Percentiles rank a stretch among this genome's conserved stretches.
phyloP scores from a whole-genome alignment of 306 rosid species.

The Quercus berberidifolia region DNA sequence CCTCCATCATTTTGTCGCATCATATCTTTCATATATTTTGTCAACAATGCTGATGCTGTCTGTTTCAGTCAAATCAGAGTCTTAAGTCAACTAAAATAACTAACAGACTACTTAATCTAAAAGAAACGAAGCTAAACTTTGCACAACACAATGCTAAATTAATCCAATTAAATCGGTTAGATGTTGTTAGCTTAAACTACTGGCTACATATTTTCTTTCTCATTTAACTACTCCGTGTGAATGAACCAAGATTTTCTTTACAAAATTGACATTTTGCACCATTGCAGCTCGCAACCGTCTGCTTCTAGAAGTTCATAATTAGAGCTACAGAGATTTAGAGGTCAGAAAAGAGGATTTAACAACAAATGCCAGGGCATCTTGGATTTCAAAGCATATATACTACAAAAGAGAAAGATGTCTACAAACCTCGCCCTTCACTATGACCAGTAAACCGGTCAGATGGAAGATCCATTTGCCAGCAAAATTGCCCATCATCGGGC shows the following conservation, averaged over 20 bases:
- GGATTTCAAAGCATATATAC: slow-evolving; percentile 44
- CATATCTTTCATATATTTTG: background rate
- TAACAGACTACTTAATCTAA: background rate
- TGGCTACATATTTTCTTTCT: background rate
- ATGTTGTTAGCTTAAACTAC: slow-evolving; percentile 7
- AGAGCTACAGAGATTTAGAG: slow-evolving; percentile 48
- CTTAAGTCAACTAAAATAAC: background rate
- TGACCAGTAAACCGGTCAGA: slow-evolving; percentile 56
- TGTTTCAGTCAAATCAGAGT: background rate
- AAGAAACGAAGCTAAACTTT: background rate
- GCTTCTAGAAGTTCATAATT: slow-evolving; percentile 42
- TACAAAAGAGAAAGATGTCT: slow-evolving; percentile 51
- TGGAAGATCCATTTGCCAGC: slow-evolving; percentile 66
- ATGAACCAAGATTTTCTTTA: slow-evolving; percentile 41
- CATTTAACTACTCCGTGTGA: slow-evolving; percentile 12
- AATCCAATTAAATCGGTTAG: background rate
- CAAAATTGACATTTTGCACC: slow-evolving; percentile 41
- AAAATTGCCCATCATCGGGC: slow-evolving; percentile 77
- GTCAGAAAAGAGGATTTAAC: slow-evolving; percentile 48
- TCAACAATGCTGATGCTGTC: background rate
- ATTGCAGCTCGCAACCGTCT: slow-evolving; percentile 42
- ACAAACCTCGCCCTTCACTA: slow-evolving; percentile 70
- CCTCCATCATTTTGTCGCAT: background rate
- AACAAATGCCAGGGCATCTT: slow-evolving; percentile 39
- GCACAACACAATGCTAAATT: background rate